These are phyloP conservation scores for Leccinum uliginosum DNA, from an alignment of 768 basidiomycete genomes.

Conservation along the genomic window DNA sequence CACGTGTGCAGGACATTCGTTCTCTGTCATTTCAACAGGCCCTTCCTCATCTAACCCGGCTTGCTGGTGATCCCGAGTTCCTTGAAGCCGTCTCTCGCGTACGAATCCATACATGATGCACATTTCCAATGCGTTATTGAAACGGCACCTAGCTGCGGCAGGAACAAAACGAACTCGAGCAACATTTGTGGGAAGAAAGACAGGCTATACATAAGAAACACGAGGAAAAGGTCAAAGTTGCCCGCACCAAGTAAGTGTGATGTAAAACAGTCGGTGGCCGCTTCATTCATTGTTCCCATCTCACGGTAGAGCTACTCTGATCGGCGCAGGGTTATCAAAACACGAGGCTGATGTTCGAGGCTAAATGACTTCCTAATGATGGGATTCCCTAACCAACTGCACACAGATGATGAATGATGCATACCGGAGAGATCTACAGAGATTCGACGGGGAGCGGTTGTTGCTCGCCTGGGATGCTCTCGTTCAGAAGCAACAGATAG, in stretches of 20 bases:
- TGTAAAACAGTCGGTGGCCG: neutral
- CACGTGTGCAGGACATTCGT: constrained; percentile 36
- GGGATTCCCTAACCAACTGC: constrained; percentile 12
- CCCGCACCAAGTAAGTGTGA: constrained; percentile 55
- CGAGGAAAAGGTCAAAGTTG: constrained; percentile 66
- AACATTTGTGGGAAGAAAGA: constrained; percentile 64
- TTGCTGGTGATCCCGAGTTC: constrained; percentile 52
- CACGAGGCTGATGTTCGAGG: constrained; percentile 48
- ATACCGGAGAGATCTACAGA: constrained; percentile 59
- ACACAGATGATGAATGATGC: constrained; percentile 60
- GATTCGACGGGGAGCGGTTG: constrained; percentile 67
- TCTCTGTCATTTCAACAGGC: constrained; percentile 65
- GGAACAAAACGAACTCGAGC: constrained; percentile 69
- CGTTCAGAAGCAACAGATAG: constrained; percentile 62
- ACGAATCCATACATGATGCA: constrained; percentile 12
- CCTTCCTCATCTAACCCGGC: constrained; percentile 56
- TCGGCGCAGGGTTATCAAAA: constrained; percentile 59
- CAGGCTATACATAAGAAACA: constrained; percentile 57
- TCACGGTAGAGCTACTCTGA: constrained; percentile 55
- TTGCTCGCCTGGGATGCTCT: constrained; percentile 76
- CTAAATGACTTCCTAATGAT: constrained; percentile 3
- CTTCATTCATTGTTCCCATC: constrained; percentile 2
- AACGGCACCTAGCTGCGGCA: constrained; percentile 51
- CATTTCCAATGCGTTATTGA: constrained; percentile 7
- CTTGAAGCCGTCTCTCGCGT: constrained; percentile 51